Evolutionary conservation across 2,329 filamentous ascomycete genomes (phyloP).

Genomic region (Ustulina deusta): DNA sequence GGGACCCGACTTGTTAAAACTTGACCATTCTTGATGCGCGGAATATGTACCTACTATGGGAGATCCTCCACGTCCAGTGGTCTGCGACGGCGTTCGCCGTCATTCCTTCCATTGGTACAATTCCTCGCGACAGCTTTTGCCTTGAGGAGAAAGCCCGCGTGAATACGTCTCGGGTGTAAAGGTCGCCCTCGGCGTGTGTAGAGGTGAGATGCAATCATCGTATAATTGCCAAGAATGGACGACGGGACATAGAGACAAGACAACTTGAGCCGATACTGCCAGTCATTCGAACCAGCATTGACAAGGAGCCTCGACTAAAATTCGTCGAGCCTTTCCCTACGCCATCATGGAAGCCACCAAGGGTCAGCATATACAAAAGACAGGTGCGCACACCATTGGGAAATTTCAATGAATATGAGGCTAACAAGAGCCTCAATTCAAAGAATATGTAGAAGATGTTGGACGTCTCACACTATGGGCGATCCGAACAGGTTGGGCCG

Average conservation of each 20-base stretch:
- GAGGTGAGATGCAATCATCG: not conserved
- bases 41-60: no score
- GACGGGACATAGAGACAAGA: not conserved
- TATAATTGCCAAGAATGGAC: not conserved
- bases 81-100: not conserved
- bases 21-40: not conserved
- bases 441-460: not conserved
- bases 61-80: no score
- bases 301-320: not conserved
- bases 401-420: not conserved
- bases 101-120: not conserved
- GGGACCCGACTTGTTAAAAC: conserved; percentile 3
- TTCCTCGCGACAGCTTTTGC: not conserved
- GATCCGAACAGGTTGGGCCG: not conserved
- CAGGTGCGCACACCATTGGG: not conserved
- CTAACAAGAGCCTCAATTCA: not conserved
- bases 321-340: not conserved
- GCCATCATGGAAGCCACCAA: not conserved
- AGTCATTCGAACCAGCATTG: not conserved
- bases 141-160: not conserved
- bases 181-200: not conserved
- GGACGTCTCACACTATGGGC: not conserved
- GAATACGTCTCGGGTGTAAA: not conserved
- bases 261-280: not conserved
- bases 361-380: conserved; percentile 1